Percentiles rank a stretch among this genome's conserved stretches.
These are phyloP conservation scores for Magnolia sinica DNA, from an alignment of 164 flowering plant species.

Conservation along the genomic window DNA sequence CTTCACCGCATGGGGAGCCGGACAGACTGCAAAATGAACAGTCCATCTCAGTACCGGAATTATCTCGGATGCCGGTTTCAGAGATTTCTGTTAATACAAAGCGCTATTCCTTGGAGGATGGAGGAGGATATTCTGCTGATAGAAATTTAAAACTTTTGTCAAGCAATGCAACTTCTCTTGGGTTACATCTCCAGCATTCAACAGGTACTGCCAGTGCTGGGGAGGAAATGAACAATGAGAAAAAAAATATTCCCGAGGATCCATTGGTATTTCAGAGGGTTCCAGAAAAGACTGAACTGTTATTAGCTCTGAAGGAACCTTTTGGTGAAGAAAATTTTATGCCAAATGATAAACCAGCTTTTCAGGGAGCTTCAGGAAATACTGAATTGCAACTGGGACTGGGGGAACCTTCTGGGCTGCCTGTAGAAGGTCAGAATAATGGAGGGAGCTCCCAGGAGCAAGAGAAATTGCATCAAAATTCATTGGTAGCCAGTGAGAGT, in stretches of 20 bases:
- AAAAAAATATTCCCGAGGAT: slow-evolving; percentile 7
- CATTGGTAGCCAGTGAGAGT: slow-evolving; percentile 29
- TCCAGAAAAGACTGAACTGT: slow-evolving; percentile 19
- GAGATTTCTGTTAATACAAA: slow-evolving; percentile 16
- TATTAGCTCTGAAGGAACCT: slow-evolving; percentile 24
- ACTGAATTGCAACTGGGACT: neutral
- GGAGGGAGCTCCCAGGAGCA: slow-evolving; percentile 12
- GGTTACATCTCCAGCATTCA: slow-evolving; percentile 9
- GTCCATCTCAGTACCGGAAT: slow-evolving; percentile 11
- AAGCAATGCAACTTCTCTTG: slow-evolving; percentile 7
- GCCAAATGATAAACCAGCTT: neutral
- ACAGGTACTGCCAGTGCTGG: slow-evolving; percentile 12
- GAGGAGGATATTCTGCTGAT: slow-evolving; percentile 5
- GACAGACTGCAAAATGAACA: slow-evolving; percentile 23
- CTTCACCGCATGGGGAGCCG: slow-evolving; percentile 14
- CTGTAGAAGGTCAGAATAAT: slow-evolving; percentile 4
- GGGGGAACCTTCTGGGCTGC: neutral
- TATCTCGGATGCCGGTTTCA: slow-evolving; percentile 11
- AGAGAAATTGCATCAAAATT: slow-evolving; percentile 21
- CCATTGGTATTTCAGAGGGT: neutral
- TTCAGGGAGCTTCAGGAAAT: neutral
- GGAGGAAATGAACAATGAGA: slow-evolving; percentile 9
- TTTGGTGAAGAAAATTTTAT: neutral
- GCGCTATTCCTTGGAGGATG: slow-evolving; percentile 14
- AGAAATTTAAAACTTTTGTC: slow-evolving; percentile 14